A percentile compares a stretch with the other conserved stretches of the same genome.
Evolutionary conservation across 345 rosid species (phyloP).

Genomic region (Pugionium dolabratum): DNA sequence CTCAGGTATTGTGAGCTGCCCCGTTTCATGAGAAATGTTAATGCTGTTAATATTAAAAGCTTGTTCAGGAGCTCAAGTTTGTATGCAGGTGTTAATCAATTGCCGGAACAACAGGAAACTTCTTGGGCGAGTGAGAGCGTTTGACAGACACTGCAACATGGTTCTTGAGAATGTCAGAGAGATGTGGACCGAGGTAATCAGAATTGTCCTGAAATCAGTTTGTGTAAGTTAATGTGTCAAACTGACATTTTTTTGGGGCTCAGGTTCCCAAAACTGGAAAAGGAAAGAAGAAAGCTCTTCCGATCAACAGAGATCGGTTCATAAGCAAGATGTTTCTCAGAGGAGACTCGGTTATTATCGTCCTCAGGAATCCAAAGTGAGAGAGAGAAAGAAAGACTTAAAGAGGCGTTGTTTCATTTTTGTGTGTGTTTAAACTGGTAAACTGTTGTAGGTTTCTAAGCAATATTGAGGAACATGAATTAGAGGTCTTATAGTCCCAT

Average conservation of each 20-base stretch:
- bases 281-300: slow-evolving; percentile 97
- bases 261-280: slow-evolving; percentile 95
- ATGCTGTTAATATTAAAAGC: too few relatives aligned
- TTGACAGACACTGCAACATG: slow-evolving; percentile 98
- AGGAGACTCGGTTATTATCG: slow-evolving; percentile 96
- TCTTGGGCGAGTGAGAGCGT: slow-evolving; percentile 92
- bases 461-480: too few relatives aligned
- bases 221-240: background rate
- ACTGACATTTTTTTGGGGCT: background rate
- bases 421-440: too few relatives aligned
- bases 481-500: background rate
- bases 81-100: slow-evolving; percentile 63
- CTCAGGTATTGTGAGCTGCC: slow-evolving; percentile 45
- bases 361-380: slow-evolving; percentile 93
- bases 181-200: slow-evolving; percentile 95
- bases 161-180: slow-evolving; percentile 98
- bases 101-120: slow-evolving; percentile 73
- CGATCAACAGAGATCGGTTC: slow-evolving; percentile 91
- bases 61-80: background rate
- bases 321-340: slow-evolving; percentile 98
- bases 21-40: too few relatives aligned
- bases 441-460: too few relatives aligned
- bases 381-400: background rate
- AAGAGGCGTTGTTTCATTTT: too few relatives aligned
- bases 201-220: background rate